phyloP scores from a whole-genome alignment of 208 protist genomes.

The Leishmania martiniquensis region DNA sequence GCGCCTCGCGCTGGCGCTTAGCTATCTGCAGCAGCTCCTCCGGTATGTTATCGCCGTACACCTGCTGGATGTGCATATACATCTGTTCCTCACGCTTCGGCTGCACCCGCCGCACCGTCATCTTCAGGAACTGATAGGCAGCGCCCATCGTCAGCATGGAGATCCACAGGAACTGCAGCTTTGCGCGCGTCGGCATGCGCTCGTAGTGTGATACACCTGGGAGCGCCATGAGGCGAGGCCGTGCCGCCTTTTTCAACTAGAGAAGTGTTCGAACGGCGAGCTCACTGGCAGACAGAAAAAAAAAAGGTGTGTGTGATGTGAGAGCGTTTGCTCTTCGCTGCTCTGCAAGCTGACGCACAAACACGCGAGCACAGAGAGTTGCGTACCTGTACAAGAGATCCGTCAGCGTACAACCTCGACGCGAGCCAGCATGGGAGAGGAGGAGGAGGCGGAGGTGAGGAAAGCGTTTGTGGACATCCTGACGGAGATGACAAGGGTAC shows the following conservation, averaged over 20 bases:
- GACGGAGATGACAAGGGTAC: not conserved
- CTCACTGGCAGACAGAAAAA: too few species aligned
- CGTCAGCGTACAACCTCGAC: too few species aligned
- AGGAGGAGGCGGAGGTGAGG: not conserved
- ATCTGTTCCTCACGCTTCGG: constrained; percentile 89
- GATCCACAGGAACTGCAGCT: constrained; percentile 80
- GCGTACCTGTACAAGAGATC: too few species aligned
- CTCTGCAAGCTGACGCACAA: too few species aligned
- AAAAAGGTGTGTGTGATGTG: too few species aligned
- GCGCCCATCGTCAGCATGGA: constrained; percentile 80
- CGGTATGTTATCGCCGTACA: constrained; percentile 82
- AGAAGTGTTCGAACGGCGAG: too few species aligned
- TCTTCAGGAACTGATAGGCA: constrained; percentile 75
- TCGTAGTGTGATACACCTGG: constrained; percentile 82
- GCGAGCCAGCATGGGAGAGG: not conserved
- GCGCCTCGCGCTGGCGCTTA: constrained; percentile 76
- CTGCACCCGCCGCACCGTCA: constrained; percentile 79
- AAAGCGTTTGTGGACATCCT: not conserved
- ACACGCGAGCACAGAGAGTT: too few species aligned
- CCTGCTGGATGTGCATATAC: constrained; percentile 70
- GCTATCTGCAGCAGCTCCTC: constrained; percentile 61
- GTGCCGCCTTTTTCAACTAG: not conserved
- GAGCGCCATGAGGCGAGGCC: constrained; percentile 38
- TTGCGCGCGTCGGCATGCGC: constrained; percentile 76
- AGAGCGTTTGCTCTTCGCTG: too few species aligned